Evolutionary conservation across 306 rosid species (phyloP), one percentile per base, ranked within the genome.

Genomic region (Acmispon strigosus): DNA sequence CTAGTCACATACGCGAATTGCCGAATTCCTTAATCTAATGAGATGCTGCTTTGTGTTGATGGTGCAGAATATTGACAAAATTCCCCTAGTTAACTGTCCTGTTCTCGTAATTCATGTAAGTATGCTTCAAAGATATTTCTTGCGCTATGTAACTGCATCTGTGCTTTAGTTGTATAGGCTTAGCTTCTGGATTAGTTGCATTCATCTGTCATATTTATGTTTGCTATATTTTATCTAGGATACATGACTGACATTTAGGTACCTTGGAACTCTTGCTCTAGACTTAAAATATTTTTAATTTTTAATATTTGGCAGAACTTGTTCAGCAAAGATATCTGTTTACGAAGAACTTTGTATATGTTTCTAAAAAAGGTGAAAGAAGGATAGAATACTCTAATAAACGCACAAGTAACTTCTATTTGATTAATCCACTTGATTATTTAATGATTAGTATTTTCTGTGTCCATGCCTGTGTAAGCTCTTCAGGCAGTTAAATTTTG

Each of bases 81-180:
- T 92, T 74, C 90, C 96, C 34, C 76, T 76, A 47, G 96, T 92
- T 73, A 87, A 79, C 60, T 90, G 98, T 66, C 96, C 98, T 4
- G 86, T 92, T 82, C 96, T 92, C 70, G 86, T 92, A 83, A 88
- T 92, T 78, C 98, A 92, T 59, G 98, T 92, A 86, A 92, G 96
- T 74, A 44, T 62, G 43, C 76, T 60, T 70, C 67, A 50, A 50
- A 42, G 41, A 73, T 54, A 54, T 67, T 47, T 62, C 29, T 50
- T 71, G 29, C 32, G 72, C 63, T 42, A 74, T 52, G 9, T 71
- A 52, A 7, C 64, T 53, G 55, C 69, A 3, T 56, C 54, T 62
- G 52, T 56, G 57, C 4, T 61, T 44, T 74, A 66, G 20, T 55
- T 72, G 24, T 78, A 3, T 27, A 15, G 17, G 45, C 57, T 22